Evolutionary conservation across 495 filamentous ascomycete genomes (phyloP).

Genomic region (Cryomyces minteri): DNA sequence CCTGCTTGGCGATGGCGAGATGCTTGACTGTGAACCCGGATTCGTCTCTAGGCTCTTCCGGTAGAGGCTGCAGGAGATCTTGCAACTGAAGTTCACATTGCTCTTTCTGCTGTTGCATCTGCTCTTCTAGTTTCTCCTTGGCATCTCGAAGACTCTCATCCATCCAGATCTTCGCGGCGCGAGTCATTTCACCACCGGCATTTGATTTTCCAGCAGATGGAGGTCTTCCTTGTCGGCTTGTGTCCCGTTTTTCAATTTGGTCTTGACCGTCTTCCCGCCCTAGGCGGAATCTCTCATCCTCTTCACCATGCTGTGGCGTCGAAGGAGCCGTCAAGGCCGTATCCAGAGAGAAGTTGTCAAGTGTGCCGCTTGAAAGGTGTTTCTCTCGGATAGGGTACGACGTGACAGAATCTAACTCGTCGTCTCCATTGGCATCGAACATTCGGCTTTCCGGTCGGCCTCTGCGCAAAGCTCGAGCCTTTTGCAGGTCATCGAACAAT

Average conservation of each 20-base stretch:
- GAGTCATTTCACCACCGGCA: slow-evolving; percentile 68
- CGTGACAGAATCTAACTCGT: slow-evolving; percentile 75
- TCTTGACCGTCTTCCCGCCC: slow-evolving; percentile 76
- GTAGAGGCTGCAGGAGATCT: slow-evolving; percentile 30
- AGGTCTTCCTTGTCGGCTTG: slow-evolving; percentile 64
- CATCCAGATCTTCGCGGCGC: slow-evolving; percentile 72
- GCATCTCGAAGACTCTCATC: slow-evolving; percentile 59
- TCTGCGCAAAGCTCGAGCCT: slow-evolving; percentile 64
- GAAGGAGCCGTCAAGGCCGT: slow-evolving; percentile 87
- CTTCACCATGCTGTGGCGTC: slow-evolving; percentile 63
- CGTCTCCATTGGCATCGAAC: slow-evolving; percentile 35
- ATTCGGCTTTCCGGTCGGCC: slow-evolving; percentile 35
- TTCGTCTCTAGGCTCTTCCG: background rate
- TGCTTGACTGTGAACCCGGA: slow-evolving; percentile 15
- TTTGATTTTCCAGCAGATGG: slow-evolving; percentile 58
- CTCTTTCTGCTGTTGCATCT: slow-evolving; percentile 27
- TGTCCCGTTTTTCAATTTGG: slow-evolving; percentile 73
- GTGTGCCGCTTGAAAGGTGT: slow-evolving; percentile 85
- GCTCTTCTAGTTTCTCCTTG: slow-evolving; percentile 65
- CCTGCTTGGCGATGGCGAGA: slow-evolving; percentile 44
- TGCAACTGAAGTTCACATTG: slow-evolving; percentile 54
- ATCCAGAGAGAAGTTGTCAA: slow-evolving; percentile 93
- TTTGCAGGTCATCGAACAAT: slow-evolving; percentile 90
- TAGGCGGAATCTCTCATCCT: slow-evolving; percentile 50
- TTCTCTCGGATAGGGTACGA: slow-evolving; percentile 87